phyloP scores from a whole-genome alignment of 1,284 basidiomycete species.

The Erythrobasidium hasegawianum region DNA sequence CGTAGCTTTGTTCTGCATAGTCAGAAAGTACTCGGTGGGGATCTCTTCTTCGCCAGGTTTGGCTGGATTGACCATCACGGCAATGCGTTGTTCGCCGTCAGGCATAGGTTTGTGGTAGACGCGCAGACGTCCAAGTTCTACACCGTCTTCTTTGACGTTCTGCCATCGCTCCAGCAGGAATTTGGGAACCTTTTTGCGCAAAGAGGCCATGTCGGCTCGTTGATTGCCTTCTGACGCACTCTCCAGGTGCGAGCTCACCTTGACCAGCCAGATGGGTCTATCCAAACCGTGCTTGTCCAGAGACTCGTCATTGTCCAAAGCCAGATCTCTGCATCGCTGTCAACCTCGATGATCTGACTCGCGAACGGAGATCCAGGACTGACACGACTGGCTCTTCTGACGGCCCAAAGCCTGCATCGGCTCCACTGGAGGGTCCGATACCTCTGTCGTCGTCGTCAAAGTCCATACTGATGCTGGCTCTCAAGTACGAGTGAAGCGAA shows the following conservation, averaged over 20 bases:
- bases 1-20: conserved; percentile 43
- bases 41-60: conserved; percentile 29
- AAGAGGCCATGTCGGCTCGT: neutral
- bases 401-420: neutral
- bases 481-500: too few species aligned
- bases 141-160: conserved; percentile 51
- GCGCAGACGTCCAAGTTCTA: conserved; percentile 53
- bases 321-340: conserved; percentile 9
- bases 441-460: conserved; percentile 16
- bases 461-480: neutral
- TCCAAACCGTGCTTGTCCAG: conserved; percentile 57
- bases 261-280: conserved; percentile 72
- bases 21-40: conserved; percentile 44
- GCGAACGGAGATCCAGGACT: neutral
- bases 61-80: conserved; percentile 38
- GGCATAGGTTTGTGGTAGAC: conserved; percentile 49
- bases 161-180: conserved; percentile 55
- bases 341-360: neutral
- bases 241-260: conserved; percentile 53
- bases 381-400: conserved; percentile 8
- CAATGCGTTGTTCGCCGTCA: conserved; percentile 40
- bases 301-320: conserved; percentile 26
- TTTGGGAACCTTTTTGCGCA: conserved; percentile 50
- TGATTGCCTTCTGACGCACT: neutral
- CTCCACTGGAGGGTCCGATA: neutral